Conservation (phyloP, 2,329 filamentous ascomycete genomes). For the Proliferodiscus dingleyae region DNA sequence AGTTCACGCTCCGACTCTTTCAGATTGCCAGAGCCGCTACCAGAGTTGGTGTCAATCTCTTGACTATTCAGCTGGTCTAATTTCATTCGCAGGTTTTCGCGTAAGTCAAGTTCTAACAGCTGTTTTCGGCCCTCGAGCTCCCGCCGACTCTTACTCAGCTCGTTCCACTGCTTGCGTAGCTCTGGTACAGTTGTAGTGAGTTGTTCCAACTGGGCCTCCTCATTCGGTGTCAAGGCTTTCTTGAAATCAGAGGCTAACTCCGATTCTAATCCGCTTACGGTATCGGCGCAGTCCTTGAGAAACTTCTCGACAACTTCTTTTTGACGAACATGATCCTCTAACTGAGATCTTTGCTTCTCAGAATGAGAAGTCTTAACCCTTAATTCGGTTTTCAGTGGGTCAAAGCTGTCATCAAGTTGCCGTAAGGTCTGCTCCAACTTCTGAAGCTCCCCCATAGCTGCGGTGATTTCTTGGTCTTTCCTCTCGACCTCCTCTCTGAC, state of each 20-base stretch:
- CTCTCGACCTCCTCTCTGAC: constrained; percentile 67
- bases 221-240: constrained; percentile 76
- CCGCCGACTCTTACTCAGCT: constrained; percentile 66
- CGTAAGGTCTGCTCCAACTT: constrained; percentile 75
- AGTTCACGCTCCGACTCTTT: constrained; percentile 78
- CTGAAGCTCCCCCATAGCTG: constrained; percentile 75
- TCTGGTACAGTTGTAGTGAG: constrained; percentile 66
- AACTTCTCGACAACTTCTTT: constrained; percentile 68
- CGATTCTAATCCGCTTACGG: constrained; percentile 69
- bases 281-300: constrained; percentile 70
- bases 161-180: constrained; percentile 71
- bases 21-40: constrained; percentile 59
- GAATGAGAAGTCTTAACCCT: constrained; percentile 69
- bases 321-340: constrained; percentile 62
- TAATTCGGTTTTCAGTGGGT: constrained; percentile 72
- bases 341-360: constrained; percentile 65
- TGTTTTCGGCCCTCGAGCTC: constrained; percentile 78
- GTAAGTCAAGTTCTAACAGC: constrained; percentile 77
- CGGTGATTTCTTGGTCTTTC: constrained; percentile 85
- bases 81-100: constrained; percentile 82
- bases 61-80: constrained; percentile 80
- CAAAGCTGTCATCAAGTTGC: constrained; percentile 77
- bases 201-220: constrained; percentile 74
- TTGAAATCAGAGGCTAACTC: constrained; percentile 87
- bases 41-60: constrained; percentile 63